Evolutionary conservation across 352 stramenopile species (phyloP).

Genomic region (Globisporangium abappressorium): DNA sequence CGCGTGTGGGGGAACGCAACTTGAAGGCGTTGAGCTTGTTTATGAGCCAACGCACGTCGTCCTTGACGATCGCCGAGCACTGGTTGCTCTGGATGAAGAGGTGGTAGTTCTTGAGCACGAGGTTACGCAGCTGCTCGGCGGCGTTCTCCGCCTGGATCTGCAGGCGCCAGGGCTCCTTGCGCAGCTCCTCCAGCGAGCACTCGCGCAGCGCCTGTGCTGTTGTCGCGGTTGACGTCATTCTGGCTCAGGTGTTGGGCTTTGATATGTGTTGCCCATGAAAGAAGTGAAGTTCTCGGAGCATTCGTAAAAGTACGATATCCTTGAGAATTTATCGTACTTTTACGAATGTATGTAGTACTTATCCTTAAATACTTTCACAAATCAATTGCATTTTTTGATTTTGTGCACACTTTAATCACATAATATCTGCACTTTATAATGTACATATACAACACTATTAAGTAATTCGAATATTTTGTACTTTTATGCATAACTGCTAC

Average conservation of each 20-base stretch:
- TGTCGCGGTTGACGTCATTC: constrained; percentile 8
- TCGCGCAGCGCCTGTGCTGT: constrained; percentile 36
- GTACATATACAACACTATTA: too few relatives aligned
- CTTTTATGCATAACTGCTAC: too few relatives aligned
- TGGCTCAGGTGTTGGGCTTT: background rate
- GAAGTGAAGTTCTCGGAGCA: too few relatives aligned
- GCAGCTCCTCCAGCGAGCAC: constrained; percentile 77
- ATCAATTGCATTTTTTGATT: too few relatives aligned
- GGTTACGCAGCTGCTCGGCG: constrained; percentile 65
- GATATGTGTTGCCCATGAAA: background rate
- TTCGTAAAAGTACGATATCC: too few relatives aligned
- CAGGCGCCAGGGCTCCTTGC: constrained; percentile 82
- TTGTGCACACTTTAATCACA: too few relatives aligned
- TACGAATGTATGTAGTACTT: background rate
- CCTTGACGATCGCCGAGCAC: constrained; percentile 76
- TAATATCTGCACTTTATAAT: too few relatives aligned
- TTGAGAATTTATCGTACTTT: background rate
- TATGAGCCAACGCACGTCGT: constrained; percentile 45
- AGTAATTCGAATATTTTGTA: background rate
- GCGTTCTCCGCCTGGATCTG: constrained; percentile 81
- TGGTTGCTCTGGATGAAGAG: constrained; percentile 91
- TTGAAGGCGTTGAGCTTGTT: background rate
- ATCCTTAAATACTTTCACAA: too few relatives aligned
- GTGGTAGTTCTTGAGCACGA: constrained; percentile 89
- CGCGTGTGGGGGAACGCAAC: background rate